Evolutionary conservation across 2,329 filamentous ascomycete species (phyloP).

Genomic region (Claviceps quebecensis): DNA sequence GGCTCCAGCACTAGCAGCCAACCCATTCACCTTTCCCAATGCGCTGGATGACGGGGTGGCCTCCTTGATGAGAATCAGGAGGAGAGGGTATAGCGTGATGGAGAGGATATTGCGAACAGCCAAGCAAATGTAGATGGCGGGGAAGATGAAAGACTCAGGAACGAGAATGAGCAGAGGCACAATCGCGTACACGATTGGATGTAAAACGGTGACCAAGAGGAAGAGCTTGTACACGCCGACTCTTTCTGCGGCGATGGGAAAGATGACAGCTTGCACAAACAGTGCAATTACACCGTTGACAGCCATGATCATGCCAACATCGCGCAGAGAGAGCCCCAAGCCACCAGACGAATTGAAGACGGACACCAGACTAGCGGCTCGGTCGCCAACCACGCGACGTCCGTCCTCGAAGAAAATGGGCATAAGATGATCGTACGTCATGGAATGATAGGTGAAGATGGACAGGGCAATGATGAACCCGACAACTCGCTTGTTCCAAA

Average conservation of each 20-base stretch:
- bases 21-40: slow-evolving; percentile 50
- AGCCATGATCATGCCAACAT: slow-evolving; percentile 48
- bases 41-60: slow-evolving; percentile 42
- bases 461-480: slow-evolving; percentile 70
- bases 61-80: slow-evolving; percentile 55
- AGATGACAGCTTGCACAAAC: slow-evolving; percentile 45
- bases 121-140: slow-evolving; percentile 45
- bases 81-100: slow-evolving; percentile 51
- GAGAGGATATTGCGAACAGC: slow-evolving; percentile 45
- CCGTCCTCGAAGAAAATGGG: slow-evolving; percentile 88
- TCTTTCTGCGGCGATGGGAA: slow-evolving; percentile 43
- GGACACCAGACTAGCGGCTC: slow-evolving; percentile 19
- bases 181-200: slow-evolving; percentile 46
- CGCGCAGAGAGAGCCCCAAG: slow-evolving; percentile 45
- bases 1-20: slow-evolving; percentile 51
- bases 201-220: slow-evolving; percentile 42
- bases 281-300: slow-evolving; percentile 45
- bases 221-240: slow-evolving; percentile 48
- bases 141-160: slow-evolving; percentile 34
- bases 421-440: slow-evolving; percentile 85
- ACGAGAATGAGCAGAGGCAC: slow-evolving; percentile 45
- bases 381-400: slow-evolving; percentile 28
- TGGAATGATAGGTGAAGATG: slow-evolving; percentile 88
- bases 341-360: slow-evolving; percentile 46
- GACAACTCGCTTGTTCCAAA: slow-evolving; percentile 49